Evolutionary conservation across 345 rosid species (phyloP), one percentile per base, ranked within the genome.

Genomic region (Lepidium aucheri): DNA sequence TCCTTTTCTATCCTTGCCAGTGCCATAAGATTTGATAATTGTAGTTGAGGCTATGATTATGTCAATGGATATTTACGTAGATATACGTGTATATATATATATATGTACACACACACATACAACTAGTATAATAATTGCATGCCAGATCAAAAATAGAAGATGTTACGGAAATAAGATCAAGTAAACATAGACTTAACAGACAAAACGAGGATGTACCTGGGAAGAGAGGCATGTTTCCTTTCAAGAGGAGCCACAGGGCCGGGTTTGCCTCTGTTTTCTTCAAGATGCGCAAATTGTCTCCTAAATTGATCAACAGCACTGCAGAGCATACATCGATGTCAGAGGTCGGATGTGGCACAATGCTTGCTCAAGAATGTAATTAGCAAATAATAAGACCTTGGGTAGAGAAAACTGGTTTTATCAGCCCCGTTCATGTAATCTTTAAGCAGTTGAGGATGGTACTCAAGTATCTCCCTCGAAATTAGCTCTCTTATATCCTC

Each of bases 271-370:
- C 79, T 77, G 53, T 83, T 86, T 70, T 93, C 98, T 76, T 90
- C 98, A 4, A 93, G 94, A 81, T 84, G 85, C 0, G 94, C 87
- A 81, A 93, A 90, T 75, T 90, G 98, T 81, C 84, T 93, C 73
- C 83, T 80, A 68, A 93, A 93, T 64, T 90, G 97, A 80, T 93
- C 97, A 51, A 93, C 84, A 13, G 90, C 98, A 75, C 98, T 93
- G 87, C 52, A 79, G 51, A 49, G 60, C 33, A 72, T 53, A 38
- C 8, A 56, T 41, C 9, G 44, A 73, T 47, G 73, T 76, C 45
- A 76, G 64, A 9, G 22, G 6, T 2, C 39, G 3, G n/a, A 36
- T 36, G 40, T 17, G 12, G 54, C 14, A 20, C 22, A 57, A 43
- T 64, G 57, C 4, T 53, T 8, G 6, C 7, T 42, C 41, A 67